Percentiles rank a stretch among this genome's conserved stretches.
These are phyloP conservation scores for Trypanosoma platydactyli DNA, from an alignment of 208 protist genomes.

Conservation along the genomic window DNA sequence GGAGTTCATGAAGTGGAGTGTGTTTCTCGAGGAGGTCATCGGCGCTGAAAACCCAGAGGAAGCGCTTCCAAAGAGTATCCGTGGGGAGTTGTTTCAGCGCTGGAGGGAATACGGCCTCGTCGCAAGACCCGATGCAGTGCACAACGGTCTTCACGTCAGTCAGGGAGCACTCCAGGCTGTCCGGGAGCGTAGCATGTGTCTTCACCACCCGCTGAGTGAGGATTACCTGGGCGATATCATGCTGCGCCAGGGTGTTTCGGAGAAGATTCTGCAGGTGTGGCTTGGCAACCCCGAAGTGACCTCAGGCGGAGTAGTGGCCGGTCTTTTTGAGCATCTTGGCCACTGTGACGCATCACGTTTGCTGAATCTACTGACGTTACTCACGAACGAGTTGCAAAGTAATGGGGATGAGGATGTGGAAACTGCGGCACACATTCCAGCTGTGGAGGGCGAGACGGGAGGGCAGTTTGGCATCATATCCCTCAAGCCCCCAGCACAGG, in stretches of 20 bases:
- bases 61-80: conserved; percentile 39
- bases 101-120: conserved; percentile 55
- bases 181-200: conserved; percentile 49
- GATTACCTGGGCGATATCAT: conserved; percentile 45
- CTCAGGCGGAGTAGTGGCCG: conserved; percentile 25
- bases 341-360: conserved; percentile 37
- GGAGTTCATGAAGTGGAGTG: conserved; percentile 36
- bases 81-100: conserved; percentile 42
- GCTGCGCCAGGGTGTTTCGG: conserved; percentile 30
- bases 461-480: conserved; percentile 1
- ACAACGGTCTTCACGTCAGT: conserved; percentile 67
- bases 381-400: conserved; percentile 27
- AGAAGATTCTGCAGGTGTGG: conserved; percentile 29
- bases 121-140: conserved; percentile 40
- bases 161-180: conserved; percentile 61
- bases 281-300: conserved; percentile 41
- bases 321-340: conserved; percentile 46
- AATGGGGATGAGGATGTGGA: conserved; percentile 5
- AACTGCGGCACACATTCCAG: conserved; percentile 13
- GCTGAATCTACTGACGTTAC: conserved; percentile 18
- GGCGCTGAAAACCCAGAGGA: conserved; percentile 45
- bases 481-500: background rate
- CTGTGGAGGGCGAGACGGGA: conserved; percentile 1
- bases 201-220: conserved; percentile 30
- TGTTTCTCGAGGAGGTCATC: conserved; percentile 40